Conservation (phyloP, 257 asterid species). For the Solanum piurae region DNA sequence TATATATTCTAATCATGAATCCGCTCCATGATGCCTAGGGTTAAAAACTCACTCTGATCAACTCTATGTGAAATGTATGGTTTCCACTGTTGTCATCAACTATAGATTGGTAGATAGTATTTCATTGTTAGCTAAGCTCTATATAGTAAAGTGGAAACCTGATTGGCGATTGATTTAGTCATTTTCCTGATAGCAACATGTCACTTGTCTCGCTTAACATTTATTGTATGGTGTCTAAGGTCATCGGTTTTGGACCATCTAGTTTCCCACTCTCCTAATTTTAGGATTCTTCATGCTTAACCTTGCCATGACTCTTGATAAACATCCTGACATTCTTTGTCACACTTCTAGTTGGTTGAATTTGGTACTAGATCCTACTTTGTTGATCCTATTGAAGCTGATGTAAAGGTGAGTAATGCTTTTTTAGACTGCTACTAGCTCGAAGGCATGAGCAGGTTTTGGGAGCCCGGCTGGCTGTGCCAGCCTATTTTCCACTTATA, state of each 20-base stretch:
- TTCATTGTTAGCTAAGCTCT: too few relatives aligned
- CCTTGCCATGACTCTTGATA: conserved; percentile 29
- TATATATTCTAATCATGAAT: neutral
- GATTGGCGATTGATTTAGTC: conserved; percentile 26
- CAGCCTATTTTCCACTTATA: conserved; percentile 68
- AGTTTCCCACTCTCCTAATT: conserved; percentile 4
- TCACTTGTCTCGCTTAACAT: too few relatives aligned
- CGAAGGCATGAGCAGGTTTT: conserved; percentile 32
- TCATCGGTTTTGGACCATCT: too few relatives aligned
- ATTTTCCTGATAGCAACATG: too few relatives aligned
- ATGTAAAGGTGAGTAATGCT: conserved; percentile 27
- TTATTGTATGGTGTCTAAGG: too few relatives aligned
- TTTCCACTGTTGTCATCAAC: neutral
- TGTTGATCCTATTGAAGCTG: conserved; percentile 6
- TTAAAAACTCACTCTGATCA: neutral
- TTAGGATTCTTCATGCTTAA: conserved; percentile 26
- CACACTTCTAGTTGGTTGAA: conserved; percentile 26
- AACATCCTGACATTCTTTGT: conserved; percentile 21
- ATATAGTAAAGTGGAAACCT: conserved; percentile 14
- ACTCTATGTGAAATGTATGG: neutral
- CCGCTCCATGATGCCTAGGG: neutral
- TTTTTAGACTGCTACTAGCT: conserved; percentile 30
- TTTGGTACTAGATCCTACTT: conserved; percentile 24
- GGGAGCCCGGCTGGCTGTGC: conserved; percentile 26
- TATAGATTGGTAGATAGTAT: neutral